Conservation (phyloP, 768 basidiomycete species). For the Hypsizygus marmoreus region DNA sequence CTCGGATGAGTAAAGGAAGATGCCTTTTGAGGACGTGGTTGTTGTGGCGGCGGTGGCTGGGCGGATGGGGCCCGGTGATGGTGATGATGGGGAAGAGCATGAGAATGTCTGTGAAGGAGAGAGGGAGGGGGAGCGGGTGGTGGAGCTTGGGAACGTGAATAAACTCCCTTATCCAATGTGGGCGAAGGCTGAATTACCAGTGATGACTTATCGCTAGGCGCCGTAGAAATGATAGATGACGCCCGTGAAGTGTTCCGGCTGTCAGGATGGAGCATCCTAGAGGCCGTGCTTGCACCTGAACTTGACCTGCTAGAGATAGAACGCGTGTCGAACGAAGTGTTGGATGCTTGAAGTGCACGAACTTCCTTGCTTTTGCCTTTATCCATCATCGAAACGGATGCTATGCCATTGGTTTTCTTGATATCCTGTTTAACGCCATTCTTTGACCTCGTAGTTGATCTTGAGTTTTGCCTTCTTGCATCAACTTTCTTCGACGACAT, state of each 20-base stretch:
- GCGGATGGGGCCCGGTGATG: no score
- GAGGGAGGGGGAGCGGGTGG: slow-evolving; percentile 19
- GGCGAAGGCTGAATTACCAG: slow-evolving; percentile 28
- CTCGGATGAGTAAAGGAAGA: slow-evolving; percentile 6
- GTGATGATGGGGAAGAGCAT: slow-evolving; percentile 33
- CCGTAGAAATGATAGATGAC: slow-evolving; percentile 51
- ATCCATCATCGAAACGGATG: slow-evolving; percentile 24
- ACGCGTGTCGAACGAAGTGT: slow-evolving; percentile 15
- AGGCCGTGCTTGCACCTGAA: slow-evolving; percentile 40
- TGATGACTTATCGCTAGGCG: slow-evolving; percentile 29
- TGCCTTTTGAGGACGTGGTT: slow-evolving; percentile 24
- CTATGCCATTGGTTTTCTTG: slow-evolving; percentile 8
- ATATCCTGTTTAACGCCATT: slow-evolving; percentile 5
- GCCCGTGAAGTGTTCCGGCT: slow-evolving; percentile 40
- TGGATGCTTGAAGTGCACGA: slow-evolving; percentile 12
- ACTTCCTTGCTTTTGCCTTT: slow-evolving; percentile 37
- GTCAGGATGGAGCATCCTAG: slow-evolving; percentile 31
- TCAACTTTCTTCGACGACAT: slow-evolving; percentile 11
- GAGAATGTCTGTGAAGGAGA: slow-evolving; percentile 21
- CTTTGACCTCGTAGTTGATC: slow-evolving; percentile 13
- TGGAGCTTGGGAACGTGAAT: slow-evolving; percentile 16
- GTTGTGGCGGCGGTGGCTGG: slow-evolving; percentile 19
- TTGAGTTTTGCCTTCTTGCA: slow-evolving; percentile 8
- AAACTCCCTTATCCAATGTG: slow-evolving; percentile 27
- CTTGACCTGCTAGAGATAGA: slow-evolving; percentile 32